Base-by-base conservation (phyloP, 2,329 filamentous ascomycete genomes). In the Blastomyces gilchristii region DNA sequence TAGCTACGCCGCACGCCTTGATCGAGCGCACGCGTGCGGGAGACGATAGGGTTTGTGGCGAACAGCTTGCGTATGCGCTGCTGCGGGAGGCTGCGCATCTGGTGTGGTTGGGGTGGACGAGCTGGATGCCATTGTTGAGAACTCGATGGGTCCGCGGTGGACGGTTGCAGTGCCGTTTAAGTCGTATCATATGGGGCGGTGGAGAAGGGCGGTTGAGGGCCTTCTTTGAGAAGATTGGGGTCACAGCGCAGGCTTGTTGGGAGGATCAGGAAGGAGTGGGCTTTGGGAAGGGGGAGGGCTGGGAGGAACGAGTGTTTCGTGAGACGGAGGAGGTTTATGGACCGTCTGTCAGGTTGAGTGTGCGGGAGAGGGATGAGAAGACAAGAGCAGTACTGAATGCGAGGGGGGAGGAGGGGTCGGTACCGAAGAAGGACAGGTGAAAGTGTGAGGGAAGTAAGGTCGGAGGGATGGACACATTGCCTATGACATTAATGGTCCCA, bases 61-160 rank as follows among this genome's bases (percentile, higher is more conserved):
- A 86, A 85, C 72, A 83, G 12, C 74, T 86, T 1, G 81, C 82
- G 0, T 85, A 84, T 70, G 82, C 82, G 1, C 67, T 86, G 31
- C 72, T 84, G 45, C 73, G 82, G 6, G 83, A 85, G 67, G 81
- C 82, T 2, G 79, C 82, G 34, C 77, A 81, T 68, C 75, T 85
- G 82, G 81, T 11, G 81, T 85, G 0, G 79, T 83, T 2, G 72
- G 73, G 1, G 82, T 81, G 0, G 71, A 76, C 14, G 83, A 85
- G 61, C 68, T 85, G 8, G 83, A 85, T 71, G 72, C 72, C 18
- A 78, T 85, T 58, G 77, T 84, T 14, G 76, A 78, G 69, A 73
- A 76, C 18, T 80, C 78, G 53, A 77, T 84, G 72, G 82, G 82
- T 0, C 81, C 81, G 0, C 67, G 82, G 59, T 84, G 82, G 82